Base-by-base conservation (phyloP, 1,284 basidiomycete genomes). In the Papiliotrema terrestris region DNA sequence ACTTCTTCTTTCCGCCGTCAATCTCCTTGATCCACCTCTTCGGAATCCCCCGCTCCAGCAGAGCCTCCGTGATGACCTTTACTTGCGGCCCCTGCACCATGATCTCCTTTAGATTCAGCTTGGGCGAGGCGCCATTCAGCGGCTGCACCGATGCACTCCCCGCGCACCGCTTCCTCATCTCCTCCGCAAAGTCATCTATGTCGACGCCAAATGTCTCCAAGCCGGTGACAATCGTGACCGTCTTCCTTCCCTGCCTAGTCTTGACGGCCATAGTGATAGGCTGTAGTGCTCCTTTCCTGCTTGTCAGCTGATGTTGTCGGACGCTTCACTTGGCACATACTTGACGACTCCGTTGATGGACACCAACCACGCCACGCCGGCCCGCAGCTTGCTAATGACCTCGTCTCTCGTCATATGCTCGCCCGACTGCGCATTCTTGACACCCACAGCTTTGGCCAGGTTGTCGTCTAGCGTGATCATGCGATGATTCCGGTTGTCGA, bases 51-150 rank as follows among this genome's bases (percentile, higher is more conserved):
- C 82, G 83, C 29, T 77, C 80, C 2, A 82, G 67, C 41, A 94
- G 73, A 56, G 89, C 81, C 11, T 87, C 85, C 15, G 80, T 78
- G 15, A 90, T 85, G 1, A 80, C 77, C 63, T 83, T 83, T 45
- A 81, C 78, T 67, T 93, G 90, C 59, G 86, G 87, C 0, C 91
- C 91, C 71, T 92, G 89, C 0, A 92, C 85, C 66, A 88, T 79
- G 6, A 92, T 84, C 66, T 91, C 86, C 52, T 83, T 69, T 2
- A 75, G 57, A 45, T 68, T 64, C 20, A 75, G 56, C 53, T 75
- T 73, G 2, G 72, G 73, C 32, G 69, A 68, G 15, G 69, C 67
- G 2, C 77, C 77, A 0, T 61, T 57, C 23, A 78, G 59, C 0
- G 76, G 72, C 59, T 72, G 69, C 1, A 77, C 72, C 57, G 86